Conservation (phyloP, 352 stramenopile genomes). For the Phytophthora idaei region DNA sequence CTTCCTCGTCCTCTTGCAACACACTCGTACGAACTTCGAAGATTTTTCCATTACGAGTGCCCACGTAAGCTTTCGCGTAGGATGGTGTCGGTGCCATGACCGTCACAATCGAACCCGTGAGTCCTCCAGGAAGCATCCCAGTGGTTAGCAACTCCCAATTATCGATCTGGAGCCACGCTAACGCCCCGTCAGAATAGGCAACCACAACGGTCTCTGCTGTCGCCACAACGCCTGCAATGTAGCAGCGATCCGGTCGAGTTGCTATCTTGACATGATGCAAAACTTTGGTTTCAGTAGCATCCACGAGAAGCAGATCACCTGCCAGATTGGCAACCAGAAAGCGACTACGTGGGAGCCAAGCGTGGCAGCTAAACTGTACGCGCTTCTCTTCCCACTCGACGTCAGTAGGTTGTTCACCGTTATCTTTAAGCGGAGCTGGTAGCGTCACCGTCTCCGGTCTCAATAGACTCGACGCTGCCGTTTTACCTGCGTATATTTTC, state of each 20-base stretch:
- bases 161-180: slow-evolving; percentile 56
- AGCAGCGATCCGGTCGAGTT: slow-evolving; percentile 39
- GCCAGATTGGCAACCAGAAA: slow-evolving; percentile 58
- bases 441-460: slow-evolving; percentile 34
- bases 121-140: slow-evolving; percentile 31
- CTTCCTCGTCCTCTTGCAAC: slow-evolving; percentile 61
- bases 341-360: slow-evolving; percentile 55
- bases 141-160: slow-evolving; percentile 53
- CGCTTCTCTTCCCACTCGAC: slow-evolving; percentile 61
- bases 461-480: slow-evolving; percentile 34
- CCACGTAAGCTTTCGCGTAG: slow-evolving; percentile 65
- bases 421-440: slow-evolving; percentile 1
- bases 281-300: slow-evolving; percentile 34
- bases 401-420: slow-evolving; percentile 12
- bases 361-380: slow-evolving; percentile 54
- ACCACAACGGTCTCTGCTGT: slow-evolving; percentile 60
- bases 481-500: slow-evolving; percentile 63
- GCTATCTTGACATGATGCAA: slow-evolving; percentile 43
- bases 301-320: slow-evolving; percentile 63
- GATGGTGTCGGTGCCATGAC: slow-evolving; percentile 57
- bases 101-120: slow-evolving; percentile 26
- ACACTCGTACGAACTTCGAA: slow-evolving; percentile 70
- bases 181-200: slow-evolving; percentile 50
- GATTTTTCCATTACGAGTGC: slow-evolving; percentile 57
- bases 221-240: slow-evolving; percentile 54